Percentiles rank a stretch among this genome's conserved stretches.
Conservation (phyloP, 2,329 filamentous ascomycete species). For the Elsinoe necatrix region DNA sequence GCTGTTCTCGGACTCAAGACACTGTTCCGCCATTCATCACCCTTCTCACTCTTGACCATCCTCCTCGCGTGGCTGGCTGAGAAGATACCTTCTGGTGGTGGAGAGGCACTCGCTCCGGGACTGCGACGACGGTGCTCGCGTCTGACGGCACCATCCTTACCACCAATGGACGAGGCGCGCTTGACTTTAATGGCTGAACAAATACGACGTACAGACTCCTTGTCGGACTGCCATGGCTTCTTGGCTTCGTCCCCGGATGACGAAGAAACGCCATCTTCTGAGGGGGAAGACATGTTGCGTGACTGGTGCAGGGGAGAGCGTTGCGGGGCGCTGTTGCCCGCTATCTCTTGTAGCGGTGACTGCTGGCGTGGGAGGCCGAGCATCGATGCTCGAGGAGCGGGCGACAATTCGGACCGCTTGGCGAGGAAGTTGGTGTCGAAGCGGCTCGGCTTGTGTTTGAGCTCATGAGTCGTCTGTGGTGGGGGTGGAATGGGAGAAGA, state of each 20-base stretch:
- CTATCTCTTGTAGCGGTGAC: constrained; percentile 40
- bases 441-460: constrained; percentile 52
- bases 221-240: constrained; percentile 19
- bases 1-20: constrained; percentile 54
- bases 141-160: constrained; percentile 26
- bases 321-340: constrained; percentile 32
- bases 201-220: constrained; percentile 24
- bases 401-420: constrained; percentile 47
- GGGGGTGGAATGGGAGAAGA: constrained; percentile 51
- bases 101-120: constrained; percentile 40
- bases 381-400: constrained; percentile 45
- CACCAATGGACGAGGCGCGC: constrained; percentile 32
- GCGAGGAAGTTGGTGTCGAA: constrained; percentile 86
- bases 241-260: constrained; percentile 22
- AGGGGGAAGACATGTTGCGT: constrained; percentile 27
- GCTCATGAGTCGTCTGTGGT: constrained; percentile 51
- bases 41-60: constrained; percentile 56
- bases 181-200: constrained; percentile 45
- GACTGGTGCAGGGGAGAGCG: constrained; percentile 28
- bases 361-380: constrained; percentile 47
- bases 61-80: constrained; percentile 57
- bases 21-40: constrained; percentile 40
- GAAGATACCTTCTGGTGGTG: constrained; percentile 52
- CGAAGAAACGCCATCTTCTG: constrained; percentile 23
- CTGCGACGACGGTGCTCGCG: constrained; percentile 45